Evolutionary conservation across 768 basidiomycete genomes (phyloP).

Genomic region (Tephrocybe sp.): DNA sequence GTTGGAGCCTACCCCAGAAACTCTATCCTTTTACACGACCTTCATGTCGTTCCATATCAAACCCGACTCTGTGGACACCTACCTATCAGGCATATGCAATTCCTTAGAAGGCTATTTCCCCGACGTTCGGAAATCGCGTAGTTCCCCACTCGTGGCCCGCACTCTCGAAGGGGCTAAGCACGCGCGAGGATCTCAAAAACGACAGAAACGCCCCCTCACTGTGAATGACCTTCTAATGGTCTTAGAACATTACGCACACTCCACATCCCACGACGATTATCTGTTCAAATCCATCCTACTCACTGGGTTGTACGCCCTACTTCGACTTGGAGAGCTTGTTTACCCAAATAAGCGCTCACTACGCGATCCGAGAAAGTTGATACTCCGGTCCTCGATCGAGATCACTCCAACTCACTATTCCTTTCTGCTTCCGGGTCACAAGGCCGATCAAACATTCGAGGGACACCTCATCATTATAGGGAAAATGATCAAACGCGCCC

Average conservation of each 20-base stretch:
- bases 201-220: neutral
- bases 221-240: neutral
- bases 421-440: constrained; percentile 15
- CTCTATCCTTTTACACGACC: constrained; percentile 28
- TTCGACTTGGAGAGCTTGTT: constrained; percentile 15
- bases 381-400: neutral
- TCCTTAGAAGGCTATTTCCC: constrained; percentile 29
- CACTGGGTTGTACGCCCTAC: constrained; percentile 8
- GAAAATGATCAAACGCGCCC: too few relatives aligned
- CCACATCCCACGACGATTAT: neutral
- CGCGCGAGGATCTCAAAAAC: neutral
- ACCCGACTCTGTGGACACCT: constrained; percentile 20
- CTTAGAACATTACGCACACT: neutral
- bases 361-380: constrained; percentile 7
- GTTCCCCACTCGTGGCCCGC: neutral
- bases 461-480: too few relatives aligned
- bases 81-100: constrained; percentile 37
- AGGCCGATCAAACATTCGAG: constrained; percentile 13
- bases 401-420: neutral
- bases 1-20: constrained; percentile 23
- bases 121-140: too few relatives aligned
- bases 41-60: constrained; percentile 31
- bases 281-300: constrained; percentile 2
- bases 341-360: constrained; percentile 19
- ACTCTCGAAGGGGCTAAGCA: neutral